Evolutionary conservation across 495 filamentous ascomycete species (phyloP).

Genomic region (Cairneyella variabilis): DNA sequence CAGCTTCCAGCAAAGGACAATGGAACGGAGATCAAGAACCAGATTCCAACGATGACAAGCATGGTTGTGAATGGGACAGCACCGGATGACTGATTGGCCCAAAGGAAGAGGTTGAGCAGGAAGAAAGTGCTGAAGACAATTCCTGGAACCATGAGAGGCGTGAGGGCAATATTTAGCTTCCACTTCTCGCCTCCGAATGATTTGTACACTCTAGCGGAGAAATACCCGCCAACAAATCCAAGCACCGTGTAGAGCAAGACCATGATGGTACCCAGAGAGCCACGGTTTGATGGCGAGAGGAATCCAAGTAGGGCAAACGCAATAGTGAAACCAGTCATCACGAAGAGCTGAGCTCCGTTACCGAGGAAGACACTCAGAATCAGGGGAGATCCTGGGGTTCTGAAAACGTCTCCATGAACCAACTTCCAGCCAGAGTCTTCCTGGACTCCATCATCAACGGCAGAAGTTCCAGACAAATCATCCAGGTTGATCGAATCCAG

Average conservation of each 20-base stretch:
- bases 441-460: constrained; percentile 85
- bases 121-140: constrained; percentile 90
- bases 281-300: constrained; percentile 90
- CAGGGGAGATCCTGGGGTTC: constrained; percentile 76
- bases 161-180: constrained; percentile 89
- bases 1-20: constrained; percentile 87
- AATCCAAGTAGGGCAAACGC: constrained; percentile 91
- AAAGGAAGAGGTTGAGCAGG: constrained; percentile 91
- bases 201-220: constrained; percentile 87
- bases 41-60: constrained; percentile 87
- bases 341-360: constrained; percentile 92
- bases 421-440: constrained; percentile 99
- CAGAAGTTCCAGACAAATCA: constrained; percentile 70
- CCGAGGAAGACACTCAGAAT: constrained; percentile 85
- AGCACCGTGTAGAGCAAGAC: constrained; percentile 90
- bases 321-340: constrained; percentile 95
- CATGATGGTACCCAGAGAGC: constrained; percentile 86
- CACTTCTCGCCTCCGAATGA: constrained; percentile 85
- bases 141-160: constrained; percentile 78
- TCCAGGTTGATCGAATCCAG: constrained; percentile 84
- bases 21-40: constrained; percentile 94
- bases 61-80: constrained; percentile 96
- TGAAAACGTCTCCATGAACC: constrained; percentile 96
- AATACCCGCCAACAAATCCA: constrained; percentile 88
- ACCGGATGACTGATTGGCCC: constrained; percentile 84